Conservation (phyloP, 2,329 filamentous ascomycete genomes). For the Fusarium abutilonis region DNA sequence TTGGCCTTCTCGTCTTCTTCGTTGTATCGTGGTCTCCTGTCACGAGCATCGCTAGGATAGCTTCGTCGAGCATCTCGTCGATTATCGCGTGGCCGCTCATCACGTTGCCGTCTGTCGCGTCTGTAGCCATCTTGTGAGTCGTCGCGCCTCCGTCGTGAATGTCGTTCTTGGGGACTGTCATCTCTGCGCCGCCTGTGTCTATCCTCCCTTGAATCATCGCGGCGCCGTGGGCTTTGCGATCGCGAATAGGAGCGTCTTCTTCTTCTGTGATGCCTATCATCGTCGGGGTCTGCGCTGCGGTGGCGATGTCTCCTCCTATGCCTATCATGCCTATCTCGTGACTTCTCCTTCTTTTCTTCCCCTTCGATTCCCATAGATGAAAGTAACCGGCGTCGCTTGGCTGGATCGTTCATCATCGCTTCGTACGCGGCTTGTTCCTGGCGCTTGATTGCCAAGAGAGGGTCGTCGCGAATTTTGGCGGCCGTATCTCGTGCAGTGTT, state of each 20-base stretch:
- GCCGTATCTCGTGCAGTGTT: constrained; percentile 83
- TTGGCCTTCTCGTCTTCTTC: constrained; percentile 46
- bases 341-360: constrained; percentile 56
- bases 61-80: constrained; percentile 37
- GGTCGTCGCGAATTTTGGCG: constrained; percentile 88
- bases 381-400: constrained; percentile 73
- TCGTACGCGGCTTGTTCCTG: constrained; percentile 86
- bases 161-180: constrained; percentile 42
- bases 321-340: constrained; percentile 46
- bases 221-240: constrained; percentile 55
- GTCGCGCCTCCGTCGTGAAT: constrained; percentile 32
- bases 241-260: constrained; percentile 60
- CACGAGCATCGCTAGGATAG: constrained; percentile 38
- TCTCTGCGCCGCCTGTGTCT: constrained; percentile 41
- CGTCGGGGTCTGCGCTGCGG: constrained; percentile 53
- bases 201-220: constrained; percentile 46
- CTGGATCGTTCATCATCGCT: constrained; percentile 81
- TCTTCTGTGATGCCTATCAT: constrained; percentile 53
- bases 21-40: constrained; percentile 38
- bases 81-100: constrained; percentile 43
- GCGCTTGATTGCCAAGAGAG: constrained; percentile 90
- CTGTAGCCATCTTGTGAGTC: constrained; percentile 35
- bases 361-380: constrained; percentile 68
- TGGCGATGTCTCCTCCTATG: constrained; percentile 58
- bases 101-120: constrained; percentile 33